These are phyloP conservation scores for Metschnikowia orientalis DNA, from an alignment of 805 yeast genomes.

Conservation along the genomic window DNA sequence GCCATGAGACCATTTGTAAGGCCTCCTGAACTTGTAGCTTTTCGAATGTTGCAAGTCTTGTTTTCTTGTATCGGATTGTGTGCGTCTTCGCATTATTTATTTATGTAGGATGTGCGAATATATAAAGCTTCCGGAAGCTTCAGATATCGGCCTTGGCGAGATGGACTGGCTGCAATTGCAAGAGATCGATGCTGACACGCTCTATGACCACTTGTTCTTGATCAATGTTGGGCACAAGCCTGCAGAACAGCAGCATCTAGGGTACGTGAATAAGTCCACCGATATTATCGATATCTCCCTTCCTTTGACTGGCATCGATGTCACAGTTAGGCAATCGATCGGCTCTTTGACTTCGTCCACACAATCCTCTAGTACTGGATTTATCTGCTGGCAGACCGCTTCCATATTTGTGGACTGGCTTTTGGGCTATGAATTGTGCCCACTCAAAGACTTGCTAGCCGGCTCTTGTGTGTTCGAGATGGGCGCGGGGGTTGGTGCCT, in stretches of 20 bases:
- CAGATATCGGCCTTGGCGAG: too few species aligned
- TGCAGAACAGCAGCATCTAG: constrained; percentile 27
- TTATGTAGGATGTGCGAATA: too few species aligned
- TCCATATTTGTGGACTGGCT: constrained; percentile 53
- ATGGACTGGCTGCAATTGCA: constrained; percentile 1
- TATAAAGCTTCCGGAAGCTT: too few species aligned
- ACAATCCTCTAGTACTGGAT: constrained; percentile 53
- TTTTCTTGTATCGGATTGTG: too few species aligned
- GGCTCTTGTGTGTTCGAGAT: constrained; percentile 44
- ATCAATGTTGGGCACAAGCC: constrained; percentile 28
- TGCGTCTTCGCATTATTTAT: too few species aligned
- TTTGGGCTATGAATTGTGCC: constrained; percentile 23
- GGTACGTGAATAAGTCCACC: constrained; percentile 30
- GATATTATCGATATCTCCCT: constrained; percentile 23
- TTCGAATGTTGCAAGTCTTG: too few species aligned
- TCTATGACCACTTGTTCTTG: constrained; percentile 31
- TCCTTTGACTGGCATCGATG: constrained; percentile 20
- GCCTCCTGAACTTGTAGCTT: too few species aligned
- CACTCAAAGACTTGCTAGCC: constrained; percentile 18
- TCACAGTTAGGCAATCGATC: constrained; percentile 32
- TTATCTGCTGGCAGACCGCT: constrained; percentile 56
- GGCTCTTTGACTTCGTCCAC: constrained; percentile 30
- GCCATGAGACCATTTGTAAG: too few species aligned
- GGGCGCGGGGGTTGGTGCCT: constrained; percentile 60
- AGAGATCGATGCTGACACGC: constrained; percentile 13